These are phyloP conservation scores for Hypoxylon fuscum DNA, from an alignment of 495 filamentous ascomycete species.

Conservation along the genomic window DNA sequence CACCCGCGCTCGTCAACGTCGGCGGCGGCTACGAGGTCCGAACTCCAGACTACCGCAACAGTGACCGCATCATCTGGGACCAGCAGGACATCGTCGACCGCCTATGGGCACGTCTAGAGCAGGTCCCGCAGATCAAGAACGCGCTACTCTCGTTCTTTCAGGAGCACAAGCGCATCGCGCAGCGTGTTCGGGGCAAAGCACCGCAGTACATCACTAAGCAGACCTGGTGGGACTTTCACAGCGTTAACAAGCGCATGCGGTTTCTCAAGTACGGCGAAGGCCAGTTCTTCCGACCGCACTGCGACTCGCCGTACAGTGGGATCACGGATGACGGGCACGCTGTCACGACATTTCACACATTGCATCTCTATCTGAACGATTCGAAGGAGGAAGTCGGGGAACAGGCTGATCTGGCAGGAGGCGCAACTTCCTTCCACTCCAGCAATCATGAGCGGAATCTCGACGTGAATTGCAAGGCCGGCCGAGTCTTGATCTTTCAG, in stretches of 20 bases:
- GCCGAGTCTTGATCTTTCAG: constrained; percentile 82
- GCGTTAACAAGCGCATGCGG: constrained; percentile 81
- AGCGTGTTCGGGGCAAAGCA: constrained; percentile 1
- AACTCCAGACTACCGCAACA: constrained; percentile 67
- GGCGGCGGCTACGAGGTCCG: constrained; percentile 68
- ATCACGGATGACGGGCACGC: constrained; percentile 55
- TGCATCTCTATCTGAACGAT: constrained; percentile 85
- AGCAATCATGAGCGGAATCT: constrained; percentile 55
- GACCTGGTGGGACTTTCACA: constrained; percentile 58
- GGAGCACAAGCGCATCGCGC: constrained; percentile 3
- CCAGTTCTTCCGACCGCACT: constrained; percentile 82
- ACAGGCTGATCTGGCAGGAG: constrained; percentile 61
- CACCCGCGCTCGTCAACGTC: constrained; percentile 73
- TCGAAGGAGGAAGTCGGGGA: constrained; percentile 48
- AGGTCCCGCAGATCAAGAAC: constrained; percentile 43
- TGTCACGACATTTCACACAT: constrained; percentile 71
- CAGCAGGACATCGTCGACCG: constrained; percentile 65
- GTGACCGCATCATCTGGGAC: constrained; percentile 81
- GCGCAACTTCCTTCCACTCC: constrained; percentile 74
- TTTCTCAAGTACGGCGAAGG: constrained; percentile 81
- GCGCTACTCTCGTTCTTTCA: constrained; percentile 33
- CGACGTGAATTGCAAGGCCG: constrained; percentile 75
- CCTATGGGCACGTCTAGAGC: constrained; percentile 63
- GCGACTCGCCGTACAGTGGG: constrained; percentile 74
- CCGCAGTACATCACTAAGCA: not conserved